Evolutionary conservation across 805 yeast species (phyloP), one percentile per base, ranked within the genome.

Genomic region (Hanseniaspora hatyaiensis): DNA sequence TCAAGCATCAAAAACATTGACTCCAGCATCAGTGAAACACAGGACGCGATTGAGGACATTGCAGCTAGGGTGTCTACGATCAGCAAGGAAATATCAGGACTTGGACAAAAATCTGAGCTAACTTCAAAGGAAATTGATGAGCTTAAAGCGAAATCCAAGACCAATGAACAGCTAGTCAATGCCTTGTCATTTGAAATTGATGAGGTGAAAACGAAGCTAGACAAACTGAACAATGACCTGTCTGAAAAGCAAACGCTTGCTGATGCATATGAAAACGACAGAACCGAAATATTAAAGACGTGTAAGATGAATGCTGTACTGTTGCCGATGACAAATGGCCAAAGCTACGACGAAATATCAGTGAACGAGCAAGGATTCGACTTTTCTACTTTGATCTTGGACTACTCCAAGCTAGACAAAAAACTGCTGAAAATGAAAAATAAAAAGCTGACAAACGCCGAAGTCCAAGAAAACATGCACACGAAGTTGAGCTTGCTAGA

Each of bases 301-400:
- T 83, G 95, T 63, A 84, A 82, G 55, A 71, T 88, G 50, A 83
- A 83, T 47, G 80, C 74, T 49, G 68, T 82, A 19, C 65, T 69
- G 12, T 57, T 86, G 13, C 94, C 95, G 1, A 60, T 84, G 26
- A 54, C 59, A 5, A 74, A 73, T 22, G 87, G 87, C 6, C 24
- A 28, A 0, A 68, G 77, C 11, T 62, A 82, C 29, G 80, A 75
- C 16, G 70, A 66, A 22, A 65, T 85, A 20, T 80, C 86, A 0
- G 65, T 83, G 34, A 82, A 75, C 22, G 77, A 71, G 15, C 68
- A 68, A 12, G 69, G 63, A 18, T 61, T 59, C 20, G 62, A 65
- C 15, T 55, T 72, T 2, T 56, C 67, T 22, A 60, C 64, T 13
- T 62, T 69, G 1, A 67, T 72, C 1, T 68, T 81, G 26, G 82